These are phyloP conservation scores for Moricandia arvensis DNA, from an alignment of 345 rosid species.

Conservation along the genomic window DNA sequence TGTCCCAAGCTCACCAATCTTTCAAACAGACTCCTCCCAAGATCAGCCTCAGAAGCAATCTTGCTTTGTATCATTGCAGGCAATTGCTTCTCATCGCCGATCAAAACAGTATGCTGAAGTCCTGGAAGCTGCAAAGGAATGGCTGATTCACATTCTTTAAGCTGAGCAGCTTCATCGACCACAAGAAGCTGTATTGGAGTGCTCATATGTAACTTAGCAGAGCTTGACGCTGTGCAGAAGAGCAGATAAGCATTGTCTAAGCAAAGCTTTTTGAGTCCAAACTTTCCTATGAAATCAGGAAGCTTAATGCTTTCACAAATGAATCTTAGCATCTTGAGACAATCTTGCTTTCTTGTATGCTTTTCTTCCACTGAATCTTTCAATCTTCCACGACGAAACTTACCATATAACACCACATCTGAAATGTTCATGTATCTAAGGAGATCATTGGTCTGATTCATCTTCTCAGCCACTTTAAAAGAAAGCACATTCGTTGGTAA, in stretches of 20 bases:
- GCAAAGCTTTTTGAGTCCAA: slow-evolving; percentile 14
- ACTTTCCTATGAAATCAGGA: not conserved
- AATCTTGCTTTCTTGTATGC: slow-evolving; percentile 18
- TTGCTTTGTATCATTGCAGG: slow-evolving; percentile 54
- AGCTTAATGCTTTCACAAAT: not conserved
- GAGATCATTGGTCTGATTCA: slow-evolving; percentile 24
- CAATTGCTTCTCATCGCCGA: slow-evolving; percentile 53
- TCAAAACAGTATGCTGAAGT: slow-evolving; percentile 43
- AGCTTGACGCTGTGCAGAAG: slow-evolving; percentile 51
- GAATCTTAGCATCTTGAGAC: slow-evolving; percentile 6
- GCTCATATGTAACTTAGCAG: slow-evolving; percentile 33
- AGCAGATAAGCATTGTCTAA: slow-evolving; percentile 35
- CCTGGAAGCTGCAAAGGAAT: slow-evolving; percentile 49
- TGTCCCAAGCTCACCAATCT: slow-evolving; percentile 52
- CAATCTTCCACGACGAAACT: no score
- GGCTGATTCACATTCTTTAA: slow-evolving; percentile 54
- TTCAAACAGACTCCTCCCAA: slow-evolving; percentile 69
- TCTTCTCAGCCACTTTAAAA: slow-evolving; percentile 25
- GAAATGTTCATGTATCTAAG: slow-evolving; percentile 4
- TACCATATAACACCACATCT: not conserved
- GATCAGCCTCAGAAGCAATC: slow-evolving; percentile 47
- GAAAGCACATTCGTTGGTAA: slow-evolving; percentile 38
- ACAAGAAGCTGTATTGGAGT: slow-evolving; percentile 36
- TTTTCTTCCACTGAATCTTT: not conserved
- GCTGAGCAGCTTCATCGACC: slow-evolving; percentile 58